Evolutionary conservation across 2,329 filamentous ascomycete genomes (phyloP), one percentile per base, ranked within the genome.

Genomic region (Aureobasidium sp.): DNA sequence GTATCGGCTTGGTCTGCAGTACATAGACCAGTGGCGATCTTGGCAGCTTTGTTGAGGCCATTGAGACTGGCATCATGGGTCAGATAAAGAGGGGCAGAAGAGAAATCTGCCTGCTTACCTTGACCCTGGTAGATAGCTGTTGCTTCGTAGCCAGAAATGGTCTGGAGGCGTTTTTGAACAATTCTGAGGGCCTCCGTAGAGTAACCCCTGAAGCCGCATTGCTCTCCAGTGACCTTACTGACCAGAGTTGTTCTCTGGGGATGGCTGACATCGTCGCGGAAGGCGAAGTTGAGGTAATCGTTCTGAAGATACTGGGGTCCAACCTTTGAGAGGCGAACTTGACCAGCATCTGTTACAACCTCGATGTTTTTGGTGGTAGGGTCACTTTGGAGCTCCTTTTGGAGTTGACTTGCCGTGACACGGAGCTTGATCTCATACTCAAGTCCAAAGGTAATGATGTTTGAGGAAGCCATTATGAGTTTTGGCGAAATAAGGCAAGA

Each of bases 371-470:
- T 26, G 17, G 29, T 59, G 7, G 20, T 7, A n/a, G 41, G 10
- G 8, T 57, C 20, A n/a, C 27, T 46, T 3, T 9, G 6, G 20
- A 57, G 53, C 26, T 59, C 43, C 24, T 59, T 3, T 17, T 39
- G 29, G 7, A 59, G 29, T 39, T 59, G 55, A 7, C 26, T 17
- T 13, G 13, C 12, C 1, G 55, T 59, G 15, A 59, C 3, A 27
- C 43, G 55, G 15, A 59, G 55, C 43, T 59, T 59, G 3, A 59
- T 13, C 24, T 59, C 55, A 5, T 59, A 59, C 32, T 59, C 55
- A 4, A 48, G 12, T 8, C 55, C 55, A 13, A 59, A 59, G 15
- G 55, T 48, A 4, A 48, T 10, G 39, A 39, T 46, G 24, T 36
- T 55, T 12, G 34, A 48, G 48, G 37, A 55, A 55, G 36, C 51